phyloP scores from a whole-genome alignment of 495 filamentous ascomycete genomes.

The Bacidia rubella region DNA sequence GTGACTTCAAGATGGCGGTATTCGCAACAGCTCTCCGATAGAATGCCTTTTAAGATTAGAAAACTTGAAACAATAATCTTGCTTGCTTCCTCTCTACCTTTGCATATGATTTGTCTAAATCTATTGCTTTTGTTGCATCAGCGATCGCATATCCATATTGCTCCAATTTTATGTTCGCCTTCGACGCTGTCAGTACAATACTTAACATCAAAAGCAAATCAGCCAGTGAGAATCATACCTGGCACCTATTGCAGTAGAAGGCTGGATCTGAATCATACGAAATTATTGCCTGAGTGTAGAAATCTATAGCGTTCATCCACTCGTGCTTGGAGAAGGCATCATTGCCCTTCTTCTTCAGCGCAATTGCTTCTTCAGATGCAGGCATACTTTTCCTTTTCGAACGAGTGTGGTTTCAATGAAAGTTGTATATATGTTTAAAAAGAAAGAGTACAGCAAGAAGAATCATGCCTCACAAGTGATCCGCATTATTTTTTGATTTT shows the following conservation, averaged over 20 bases:
- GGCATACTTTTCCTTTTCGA: conserved; percentile 25
- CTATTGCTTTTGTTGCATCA: conserved; percentile 88
- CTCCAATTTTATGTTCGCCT: conserved; percentile 93
- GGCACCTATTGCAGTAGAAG: conserved; percentile 87
- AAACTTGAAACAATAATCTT: neutral
- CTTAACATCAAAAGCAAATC: too few species aligned
- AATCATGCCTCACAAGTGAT: too few species aligned
- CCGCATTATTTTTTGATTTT: neutral
- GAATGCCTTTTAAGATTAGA: conserved; percentile 53
- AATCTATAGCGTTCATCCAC: conserved; percentile 72
- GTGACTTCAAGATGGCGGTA: conserved; percentile 74
- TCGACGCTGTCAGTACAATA: too few species aligned
- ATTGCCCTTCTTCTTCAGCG: conserved; percentile 88
- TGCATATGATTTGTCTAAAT: conserved; percentile 72
- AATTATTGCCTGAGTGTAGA: conserved; percentile 84
- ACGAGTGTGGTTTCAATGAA: neutral
- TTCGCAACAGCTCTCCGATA: conserved; percentile 87
- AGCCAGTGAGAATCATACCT: too few species aligned
- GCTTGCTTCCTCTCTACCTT: too few species aligned
- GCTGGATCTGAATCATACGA: conserved; percentile 70
- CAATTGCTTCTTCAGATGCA: conserved; percentile 51
- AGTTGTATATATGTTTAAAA: too few species aligned
- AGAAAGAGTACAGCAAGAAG: too few species aligned
- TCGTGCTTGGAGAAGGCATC: conserved; percentile 78
- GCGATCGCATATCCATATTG: conserved; percentile 82